A percentile compares a stretch with the other conserved stretches of the same genome.
Conservation (phyloP, 768 basidiomycete genomes). For the Tylopilus balloui region DNA sequence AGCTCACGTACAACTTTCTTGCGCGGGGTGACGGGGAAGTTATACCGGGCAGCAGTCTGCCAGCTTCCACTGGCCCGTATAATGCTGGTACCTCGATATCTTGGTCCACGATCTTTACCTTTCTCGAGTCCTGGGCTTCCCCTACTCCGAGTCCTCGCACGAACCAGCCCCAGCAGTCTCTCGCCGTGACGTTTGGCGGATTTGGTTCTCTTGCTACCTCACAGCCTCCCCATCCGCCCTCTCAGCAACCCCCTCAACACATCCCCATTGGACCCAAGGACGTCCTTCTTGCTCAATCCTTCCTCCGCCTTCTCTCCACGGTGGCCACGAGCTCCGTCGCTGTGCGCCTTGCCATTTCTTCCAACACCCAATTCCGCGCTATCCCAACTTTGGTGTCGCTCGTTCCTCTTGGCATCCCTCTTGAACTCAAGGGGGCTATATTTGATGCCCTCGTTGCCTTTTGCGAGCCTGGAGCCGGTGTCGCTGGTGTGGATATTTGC, state of each 20-base stretch:
- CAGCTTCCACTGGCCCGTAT: constrained; percentile 33
- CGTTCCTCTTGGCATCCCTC: constrained; percentile 73
- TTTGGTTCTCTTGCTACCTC: constrained; percentile 28
- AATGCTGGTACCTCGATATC: constrained; percentile 58
- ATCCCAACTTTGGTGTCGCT: constrained; percentile 76
- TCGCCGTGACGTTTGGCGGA: constrained; percentile 28
- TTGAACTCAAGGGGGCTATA: constrained; percentile 86
- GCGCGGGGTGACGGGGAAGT: constrained; percentile 70
- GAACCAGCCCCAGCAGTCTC: constrained; percentile 41
- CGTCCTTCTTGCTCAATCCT: constrained; percentile 72
- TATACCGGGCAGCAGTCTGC: constrained; percentile 53
- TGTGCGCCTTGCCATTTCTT: constrained; percentile 72
- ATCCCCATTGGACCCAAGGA: constrained; percentile 61
- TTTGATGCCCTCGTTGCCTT: constrained; percentile 81
- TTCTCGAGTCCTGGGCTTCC: constrained; percentile 70
- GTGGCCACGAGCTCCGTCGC: constrained; percentile 72
- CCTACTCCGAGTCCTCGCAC: constrained; percentile 45
- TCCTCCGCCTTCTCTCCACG: constrained; percentile 72
- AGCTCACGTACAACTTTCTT: constrained; percentile 86
- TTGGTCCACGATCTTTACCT: constrained; percentile 71
- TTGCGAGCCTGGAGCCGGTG: constrained; percentile 74
- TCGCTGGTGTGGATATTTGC: constrained; percentile 72
- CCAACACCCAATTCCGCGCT: constrained; percentile 75
- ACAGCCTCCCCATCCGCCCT: constrained; percentile 27
- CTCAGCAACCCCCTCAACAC: constrained; percentile 40